Base-by-base conservation (phyloP, 2,329 filamentous ascomycete genomes). In the Harringtonia lauricola region DNA sequence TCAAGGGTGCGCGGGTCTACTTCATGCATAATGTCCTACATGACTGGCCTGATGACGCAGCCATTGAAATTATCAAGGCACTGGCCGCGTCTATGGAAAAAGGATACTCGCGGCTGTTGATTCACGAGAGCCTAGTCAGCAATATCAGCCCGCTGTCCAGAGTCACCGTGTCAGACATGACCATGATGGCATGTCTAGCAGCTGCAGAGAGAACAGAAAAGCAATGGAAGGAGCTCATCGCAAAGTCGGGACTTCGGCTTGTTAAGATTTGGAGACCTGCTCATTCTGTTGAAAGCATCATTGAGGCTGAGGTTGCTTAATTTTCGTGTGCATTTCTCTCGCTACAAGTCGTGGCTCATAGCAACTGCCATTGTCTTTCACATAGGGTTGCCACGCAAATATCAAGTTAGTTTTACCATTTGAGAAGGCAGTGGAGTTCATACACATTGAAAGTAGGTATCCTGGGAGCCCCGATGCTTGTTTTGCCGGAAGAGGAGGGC, bases 71-170 rank as follows among this genome's bases (percentile, higher is more conserved):
- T 26, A 45, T 68, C 10, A 46, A 48, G 18, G 52, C 63, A 12
- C 46, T 60, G 8, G 49, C 44, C 12, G 52, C 51, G 15, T 55
- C 53, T 14, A 58, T 65, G 55, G 54, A 49, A 26, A 52, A 45
- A 37, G 55, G 61, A 38, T 60, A 65, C 47, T 42, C 40, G 31
- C 63, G 64, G 42, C 36, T 71, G 5, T 49, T 72, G 15, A 58
- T 72, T 30, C 61, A 64, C 29, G 67, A 70, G 21, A 29, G 24
- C 24, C 26, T 39, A 13, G 18, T 39, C 37, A 39, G 37, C 24
- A 39, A 39, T n/a, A 24, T 14, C 24, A 24, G 30, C 5, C 37
- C 37, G 26, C 24, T 21, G 24, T 18, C 37, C 2, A 24, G 37
- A 24, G 37, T 39, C 9, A 39, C 37, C 15, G 37, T 39, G n/a